Base-by-base conservation (phyloP, 177 flowering plant species). In the Vitis hybrid region DNA sequence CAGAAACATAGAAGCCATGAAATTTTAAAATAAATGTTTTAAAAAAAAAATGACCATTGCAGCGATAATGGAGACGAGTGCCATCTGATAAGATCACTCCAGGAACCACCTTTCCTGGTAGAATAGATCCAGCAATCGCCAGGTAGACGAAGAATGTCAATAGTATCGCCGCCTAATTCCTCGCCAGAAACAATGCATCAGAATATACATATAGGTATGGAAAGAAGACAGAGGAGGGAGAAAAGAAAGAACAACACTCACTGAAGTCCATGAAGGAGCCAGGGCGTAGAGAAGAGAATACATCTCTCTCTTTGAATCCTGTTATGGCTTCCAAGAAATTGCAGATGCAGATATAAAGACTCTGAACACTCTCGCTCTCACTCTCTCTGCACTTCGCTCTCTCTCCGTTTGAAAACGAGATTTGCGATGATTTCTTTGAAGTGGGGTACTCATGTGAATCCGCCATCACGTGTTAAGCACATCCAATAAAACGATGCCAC, bases 31-130 rank as follows among this genome's bases (percentile, higher is more conserved):
- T 14, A 2, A 10, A 13, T n/a, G 24, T 15, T 16, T 0, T 2
- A 51, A 69, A 52, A 18, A 60, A 11, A 14, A 61, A 68, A 59
- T 27, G 2, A 88, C 97, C 98, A 73, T 94, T 93, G 89, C 98
- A 93, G 21, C 90, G 85, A 75, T 94, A 94, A 58, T 81, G 78
- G 56, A 92, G 87, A 16, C 93, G 88, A 64, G 89, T 74, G 32
- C 91, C 91, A 67, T 94, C 97, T 1, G 86, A 60, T 11, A 92
- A 77, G 14, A 70, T 67, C 6, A 72, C 96, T 12, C 98, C 97
- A 2, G 88, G 89, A 72, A 90, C 80, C 65, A 85, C 56, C 81
- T 81, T 94, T 1, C 94, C 97, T 14, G 94, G 96, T 5, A 92
- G 69, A 59, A 86, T 52, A 60, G 92, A 84, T 75, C 94, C 94